Base-by-base conservation (phyloP, 1,284 basidiomycete species). In the Pseudozyma hubeiensis region DNA sequence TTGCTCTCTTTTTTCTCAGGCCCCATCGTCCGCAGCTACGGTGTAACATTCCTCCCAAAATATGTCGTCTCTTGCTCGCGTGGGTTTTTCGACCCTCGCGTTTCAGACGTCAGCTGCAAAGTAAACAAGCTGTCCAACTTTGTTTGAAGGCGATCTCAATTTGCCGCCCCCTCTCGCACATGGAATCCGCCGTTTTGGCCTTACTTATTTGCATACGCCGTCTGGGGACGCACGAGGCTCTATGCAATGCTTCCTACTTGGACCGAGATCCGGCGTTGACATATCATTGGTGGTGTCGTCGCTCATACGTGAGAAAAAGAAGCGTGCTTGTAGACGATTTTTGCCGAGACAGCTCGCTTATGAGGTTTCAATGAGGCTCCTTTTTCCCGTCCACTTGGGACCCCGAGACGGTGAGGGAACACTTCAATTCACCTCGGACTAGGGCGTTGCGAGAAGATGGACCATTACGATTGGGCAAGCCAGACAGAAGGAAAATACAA, bases 41-140 rank as follows among this genome's bases (percentile, higher is more conserved):
- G 16, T 33, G 8, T 53, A 53, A 53, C 52, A 53, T 2, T 1
- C 24, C 24, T 24, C 4, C 3, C 40, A 41, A 16, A 41, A n/a
- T 6, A 41, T 16, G 40, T 7, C 7, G 40, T 16, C 7, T 14
- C 11, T 14, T 41, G 40, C 35, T 37, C 35, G 35, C 35, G 35
- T 37, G 35, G 35, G 35, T 4, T 3, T 7, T 16, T 16, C 14
- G 7, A 17, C 7, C 40, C n/a, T 34, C 17, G 33, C 34, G n/a
- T 6, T 19, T 19, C 14, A 37, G 41, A 31, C 17, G 14, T 30
- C 34, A 34, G 8, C 19, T 17, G 39, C n/a, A 6, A 30, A 46
- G 44, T 44, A 55, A 55, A 55, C 53, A 55, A 55, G 16, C 14
- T 37, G 41, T 46, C 53, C 44, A 47, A 47, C 45, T 16, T 33